phyloP scores from a whole-genome alignment of 441 rosid species.

The Adansonia gregorii region DNA sequence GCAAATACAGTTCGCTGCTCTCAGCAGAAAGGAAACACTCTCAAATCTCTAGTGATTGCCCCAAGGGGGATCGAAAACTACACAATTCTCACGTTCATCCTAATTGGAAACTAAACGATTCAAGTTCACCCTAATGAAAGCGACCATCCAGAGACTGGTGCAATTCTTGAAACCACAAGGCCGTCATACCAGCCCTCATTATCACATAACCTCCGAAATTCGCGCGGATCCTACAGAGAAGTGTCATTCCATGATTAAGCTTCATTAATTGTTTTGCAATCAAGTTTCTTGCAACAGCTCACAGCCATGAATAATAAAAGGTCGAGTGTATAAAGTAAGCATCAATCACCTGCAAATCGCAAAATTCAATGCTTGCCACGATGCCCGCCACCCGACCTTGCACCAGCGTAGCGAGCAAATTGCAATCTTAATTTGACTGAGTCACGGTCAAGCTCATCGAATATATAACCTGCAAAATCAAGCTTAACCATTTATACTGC shows the following conservation, averaged over 20 bases:
- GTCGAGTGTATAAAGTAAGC: constrained; percentile 37
- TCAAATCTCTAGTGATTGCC: constrained; percentile 29
- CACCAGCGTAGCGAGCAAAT: constrained; percentile 85
- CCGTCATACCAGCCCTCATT: not conserved
- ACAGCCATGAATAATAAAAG: constrained; percentile 39
- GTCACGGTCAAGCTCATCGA: constrained; percentile 70
- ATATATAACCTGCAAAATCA: constrained; percentile 76
- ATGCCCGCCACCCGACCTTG: constrained; percentile 75
- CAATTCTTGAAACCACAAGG: not conserved
- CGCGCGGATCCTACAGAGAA: constrained; percentile 53
- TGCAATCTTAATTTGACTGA: constrained; percentile 64
- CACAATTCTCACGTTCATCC: constrained; percentile 24
- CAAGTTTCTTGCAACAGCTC: constrained; percentile 39
- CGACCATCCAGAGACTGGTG: not conserved
- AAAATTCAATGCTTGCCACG: constrained; percentile 62
- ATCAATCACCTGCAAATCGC: constrained; percentile 49
- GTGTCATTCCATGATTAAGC: constrained; percentile 46
- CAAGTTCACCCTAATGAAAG: constrained; percentile 17
- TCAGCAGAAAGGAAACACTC: constrained; percentile 29
- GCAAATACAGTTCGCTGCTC: constrained; percentile 31
- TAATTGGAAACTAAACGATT: constrained; percentile 24
- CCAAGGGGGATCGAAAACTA: constrained; percentile 16
- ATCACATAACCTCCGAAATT: constrained; percentile 37
- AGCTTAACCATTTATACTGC: constrained; percentile 50
- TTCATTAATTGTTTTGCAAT: constrained; percentile 35